A percentile compares a stretch with the other conserved stretches of the same genome.
phyloP scores from a whole-genome alignment of 2,329 filamentous ascomycete species.

The Bimuria novae-zelandiae region DNA sequence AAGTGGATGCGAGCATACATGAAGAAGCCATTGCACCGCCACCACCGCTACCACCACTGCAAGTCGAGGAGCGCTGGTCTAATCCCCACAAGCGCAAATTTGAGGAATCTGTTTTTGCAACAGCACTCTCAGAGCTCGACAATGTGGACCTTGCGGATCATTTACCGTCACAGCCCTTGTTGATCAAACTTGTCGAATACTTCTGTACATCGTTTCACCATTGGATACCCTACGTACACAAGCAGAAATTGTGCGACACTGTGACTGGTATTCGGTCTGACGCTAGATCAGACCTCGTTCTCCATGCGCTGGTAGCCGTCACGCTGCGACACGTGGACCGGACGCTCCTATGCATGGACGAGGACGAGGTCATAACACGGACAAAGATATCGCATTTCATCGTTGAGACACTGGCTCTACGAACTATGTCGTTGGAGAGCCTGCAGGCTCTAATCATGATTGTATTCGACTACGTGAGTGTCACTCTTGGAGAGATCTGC shows the following conservation, averaged over 20 bases:
- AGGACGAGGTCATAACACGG: conserved; percentile 32
- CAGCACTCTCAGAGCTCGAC: conserved; percentile 25
- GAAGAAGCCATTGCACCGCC: neutral
- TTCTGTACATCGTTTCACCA: conserved; percentile 42
- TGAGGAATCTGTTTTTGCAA: conserved; percentile 18
- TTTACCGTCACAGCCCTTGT: conserved; percentile 30
- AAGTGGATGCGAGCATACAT: neutral
- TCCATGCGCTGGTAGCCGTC: conserved; percentile 36
- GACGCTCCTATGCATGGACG: conserved; percentile 27
- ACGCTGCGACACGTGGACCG: conserved; percentile 36
- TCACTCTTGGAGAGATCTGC: neutral
- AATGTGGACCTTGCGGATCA: conserved; percentile 31
- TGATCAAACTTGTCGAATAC: conserved; percentile 34
- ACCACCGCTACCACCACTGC: neutral
- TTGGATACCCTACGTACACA: conserved; percentile 42
- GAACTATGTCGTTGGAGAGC: conserved; percentile 34
- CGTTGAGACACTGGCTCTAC: conserved; percentile 35
- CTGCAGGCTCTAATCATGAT: conserved; percentile 38
- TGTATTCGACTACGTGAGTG: conserved; percentile 37
- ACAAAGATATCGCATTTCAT: conserved; percentile 34
- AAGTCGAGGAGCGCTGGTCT: neutral
- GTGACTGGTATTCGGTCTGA: conserved; percentile 23
- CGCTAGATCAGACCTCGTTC: conserved; percentile 26
- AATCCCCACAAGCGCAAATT: conserved; percentile 34
- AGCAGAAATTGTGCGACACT: conserved; percentile 31